These are phyloP conservation scores for Russula virescens DNA, from an alignment of 768 basidiomycete genomes.

Conservation along the genomic window DNA sequence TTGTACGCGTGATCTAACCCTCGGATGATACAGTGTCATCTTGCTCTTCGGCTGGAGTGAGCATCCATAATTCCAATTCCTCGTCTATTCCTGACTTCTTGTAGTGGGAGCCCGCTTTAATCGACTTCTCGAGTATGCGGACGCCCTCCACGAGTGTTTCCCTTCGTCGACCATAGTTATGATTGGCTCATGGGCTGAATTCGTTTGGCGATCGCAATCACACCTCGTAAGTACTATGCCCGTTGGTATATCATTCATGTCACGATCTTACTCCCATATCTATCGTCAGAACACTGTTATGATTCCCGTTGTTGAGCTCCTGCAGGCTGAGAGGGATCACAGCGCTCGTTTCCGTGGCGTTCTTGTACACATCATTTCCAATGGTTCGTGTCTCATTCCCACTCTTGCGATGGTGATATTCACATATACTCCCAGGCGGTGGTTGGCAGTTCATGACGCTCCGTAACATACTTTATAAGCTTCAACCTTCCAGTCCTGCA, in stretches of 20 bases:
- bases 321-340: conserved; percentile 10
- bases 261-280: not conserved
- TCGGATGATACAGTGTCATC: conserved; percentile 15
- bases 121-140: conserved; percentile 11
- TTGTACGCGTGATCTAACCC: not conserved
- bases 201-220: conserved; percentile 15
- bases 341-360: conserved; percentile 14
- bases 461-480: conserved; percentile 19
- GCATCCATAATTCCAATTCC: not conserved
- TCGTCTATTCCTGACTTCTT: not conserved
- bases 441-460: conserved; percentile 25
- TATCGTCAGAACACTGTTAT: conserved; percentile 16
- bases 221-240: conserved; percentile 3
- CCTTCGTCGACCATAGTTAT: conserved; percentile 10
- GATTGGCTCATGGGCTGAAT: conserved; percentile 14
- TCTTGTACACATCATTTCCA: conserved; percentile 25
- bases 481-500: not conserved
- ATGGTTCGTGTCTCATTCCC: conserved; percentile 14
- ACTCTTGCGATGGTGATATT: not conserved
- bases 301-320: conserved; percentile 21
- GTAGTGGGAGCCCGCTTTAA: conserved; percentile 22
- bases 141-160: conserved; percentile 12
- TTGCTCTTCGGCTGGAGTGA: conserved; percentile 26
- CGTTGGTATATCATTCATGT: not conserved
- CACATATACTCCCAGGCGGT: conserved; percentile 14